A percentile compares a stretch with the other conserved stretches of the same genome.
Conservation (phyloP, 495 filamentous ascomycete species). For the Xylaria nigripes region DNA sequence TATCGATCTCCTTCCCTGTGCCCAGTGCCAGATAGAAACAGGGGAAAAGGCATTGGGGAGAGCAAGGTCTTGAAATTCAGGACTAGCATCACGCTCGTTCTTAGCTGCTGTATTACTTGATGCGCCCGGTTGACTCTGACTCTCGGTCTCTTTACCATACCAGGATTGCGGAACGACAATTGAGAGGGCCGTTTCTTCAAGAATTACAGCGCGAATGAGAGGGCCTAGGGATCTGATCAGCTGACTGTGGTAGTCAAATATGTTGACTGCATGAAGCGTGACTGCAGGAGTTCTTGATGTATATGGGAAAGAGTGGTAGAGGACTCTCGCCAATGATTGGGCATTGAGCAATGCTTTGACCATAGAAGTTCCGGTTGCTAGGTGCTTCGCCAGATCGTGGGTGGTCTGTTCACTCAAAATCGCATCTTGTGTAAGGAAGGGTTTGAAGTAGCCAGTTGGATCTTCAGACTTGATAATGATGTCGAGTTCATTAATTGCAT, state of each 20-base stretch:
- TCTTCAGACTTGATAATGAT: slow-evolving; percentile 48
- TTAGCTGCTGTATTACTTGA: slow-evolving; percentile 3
- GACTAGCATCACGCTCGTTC: background rate
- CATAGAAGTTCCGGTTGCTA: slow-evolving; percentile 58
- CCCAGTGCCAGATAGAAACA: slow-evolving; percentile 16
- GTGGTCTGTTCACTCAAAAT: slow-evolving; percentile 25
- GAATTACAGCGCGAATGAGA: slow-evolving; percentile 67
- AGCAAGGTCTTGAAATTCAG: slow-evolving; percentile 16
- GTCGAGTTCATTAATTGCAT: slow-evolving; percentile 55
- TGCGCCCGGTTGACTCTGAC: slow-evolving; percentile 10
- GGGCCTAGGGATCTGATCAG: slow-evolving; percentile 64
- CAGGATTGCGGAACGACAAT: slow-evolving; percentile 37
- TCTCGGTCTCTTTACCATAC: slow-evolving; percentile 23
- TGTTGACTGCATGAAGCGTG: slow-evolving; percentile 61
- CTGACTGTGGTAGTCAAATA: slow-evolving; percentile 66
- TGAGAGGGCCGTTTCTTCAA: slow-evolving; percentile 70
- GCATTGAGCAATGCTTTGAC: slow-evolving; percentile 69
- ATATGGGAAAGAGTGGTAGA: slow-evolving; percentile 68
- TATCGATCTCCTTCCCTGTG: slow-evolving; percentile 7
- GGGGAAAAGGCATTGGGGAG: slow-evolving; percentile 17
- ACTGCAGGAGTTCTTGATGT: slow-evolving; percentile 33
- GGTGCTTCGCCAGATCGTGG: slow-evolving; percentile 26
- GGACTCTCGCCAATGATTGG: slow-evolving; percentile 62
- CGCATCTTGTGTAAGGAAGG: slow-evolving; percentile 36
- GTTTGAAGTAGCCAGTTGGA: slow-evolving; percentile 49